phyloP scores from a whole-genome alignment of 352 stramenopile species.

The Pythium dissimile region DNA sequence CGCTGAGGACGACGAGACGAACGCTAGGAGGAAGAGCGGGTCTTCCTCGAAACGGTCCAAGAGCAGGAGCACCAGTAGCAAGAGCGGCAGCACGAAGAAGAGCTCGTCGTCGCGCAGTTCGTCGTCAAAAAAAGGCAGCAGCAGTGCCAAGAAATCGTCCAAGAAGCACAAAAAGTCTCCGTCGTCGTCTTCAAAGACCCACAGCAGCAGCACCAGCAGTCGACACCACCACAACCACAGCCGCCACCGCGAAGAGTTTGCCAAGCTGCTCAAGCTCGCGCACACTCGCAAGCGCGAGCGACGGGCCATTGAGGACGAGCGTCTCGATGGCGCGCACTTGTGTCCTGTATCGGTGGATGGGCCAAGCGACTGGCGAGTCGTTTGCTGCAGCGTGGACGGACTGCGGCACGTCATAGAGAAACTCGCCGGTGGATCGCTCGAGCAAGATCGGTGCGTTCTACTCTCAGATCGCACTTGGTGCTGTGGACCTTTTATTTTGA shows the following conservation, averaged over 20 bases:
- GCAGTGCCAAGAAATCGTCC: conserved; percentile 48
- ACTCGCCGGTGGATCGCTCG: conserved; percentile 60
- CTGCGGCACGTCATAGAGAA: conserved; percentile 51
- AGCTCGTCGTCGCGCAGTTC: conserved; percentile 31
- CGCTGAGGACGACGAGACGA: conserved; percentile 12
- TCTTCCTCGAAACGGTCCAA: conserved; percentile 45
- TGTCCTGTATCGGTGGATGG: conserved; percentile 36
- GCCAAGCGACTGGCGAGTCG: conserved; percentile 63
- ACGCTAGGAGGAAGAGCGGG: conserved; percentile 30
- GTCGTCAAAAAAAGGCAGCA: conserved; percentile 44
- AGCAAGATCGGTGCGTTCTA: conserved; percentile 54
- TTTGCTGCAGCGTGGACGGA: conserved; percentile 64
- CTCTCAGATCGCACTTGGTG: too few relatives aligned
- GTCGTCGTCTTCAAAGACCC: conserved; percentile 42
- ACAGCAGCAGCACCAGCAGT: conserved; percentile 46
- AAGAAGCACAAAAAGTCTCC: conserved; percentile 76
- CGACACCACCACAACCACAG: conserved; percentile 51
- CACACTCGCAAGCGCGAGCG: conserved; percentile 57
- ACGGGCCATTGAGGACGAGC: conserved; percentile 45
- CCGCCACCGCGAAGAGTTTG: conserved; percentile 65
- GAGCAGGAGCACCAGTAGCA: conserved; percentile 22
- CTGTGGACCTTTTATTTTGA: too few relatives aligned
- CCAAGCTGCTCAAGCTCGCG: conserved; percentile 55
- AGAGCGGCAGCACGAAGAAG: conserved; percentile 49
- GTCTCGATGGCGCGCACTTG: conserved; percentile 36